phyloP scores from a whole-genome alignment of 1,139 yeast genomes.

The Candida neerlandica region DNA sequence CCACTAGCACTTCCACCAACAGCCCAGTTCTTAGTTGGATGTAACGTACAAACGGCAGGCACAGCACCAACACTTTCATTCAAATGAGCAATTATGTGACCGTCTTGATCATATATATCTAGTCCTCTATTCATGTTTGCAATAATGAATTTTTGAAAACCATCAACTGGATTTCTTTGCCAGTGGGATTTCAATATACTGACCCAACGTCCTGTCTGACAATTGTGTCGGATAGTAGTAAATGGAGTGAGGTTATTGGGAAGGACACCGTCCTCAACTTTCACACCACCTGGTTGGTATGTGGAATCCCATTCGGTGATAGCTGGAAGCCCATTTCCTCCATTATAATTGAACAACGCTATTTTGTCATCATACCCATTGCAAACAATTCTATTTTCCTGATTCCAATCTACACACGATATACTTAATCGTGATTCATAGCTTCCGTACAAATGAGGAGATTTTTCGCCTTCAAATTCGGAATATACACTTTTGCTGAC shows the following conservation, averaged over 20 bases:
- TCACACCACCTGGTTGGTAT: constrained; percentile 21
- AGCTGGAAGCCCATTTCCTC: constrained; percentile 18
- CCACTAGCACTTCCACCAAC: constrained; percentile 96
- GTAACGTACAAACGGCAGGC: constrained; percentile 85
- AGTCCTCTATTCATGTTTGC: constrained; percentile 90
- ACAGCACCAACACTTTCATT: constrained; percentile 75
- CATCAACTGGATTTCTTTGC: constrained; percentile 72
- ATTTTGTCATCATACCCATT: constrained; percentile 92
- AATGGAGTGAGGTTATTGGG: constrained; percentile 52
- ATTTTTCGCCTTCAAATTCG: constrained; percentile 34
- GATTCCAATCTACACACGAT: constrained; percentile 86
- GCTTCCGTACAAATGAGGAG: constrained; percentile 62
- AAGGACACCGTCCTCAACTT: constrained; percentile 24
- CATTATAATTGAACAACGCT: constrained; percentile 47
- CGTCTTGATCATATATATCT: constrained; percentile 77
- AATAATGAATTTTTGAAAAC: constrained; percentile 79
- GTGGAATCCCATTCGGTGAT: constrained; percentile 32
- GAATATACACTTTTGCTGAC: constrained; percentile 43
- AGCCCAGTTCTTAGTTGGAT: constrained; percentile 85
- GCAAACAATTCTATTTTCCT: constrained; percentile 74
- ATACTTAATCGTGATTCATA: constrained; percentile 77
- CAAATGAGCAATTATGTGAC: constrained; percentile 76
- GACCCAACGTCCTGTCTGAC: constrained; percentile 97
- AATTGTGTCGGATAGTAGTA: constrained; percentile 74
- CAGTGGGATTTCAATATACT: constrained; percentile 85